These are phyloP conservation scores for Jamesozyma jinghongensis DNA, from an alignment of 805 yeast genomes.

Conservation along the genomic window DNA sequence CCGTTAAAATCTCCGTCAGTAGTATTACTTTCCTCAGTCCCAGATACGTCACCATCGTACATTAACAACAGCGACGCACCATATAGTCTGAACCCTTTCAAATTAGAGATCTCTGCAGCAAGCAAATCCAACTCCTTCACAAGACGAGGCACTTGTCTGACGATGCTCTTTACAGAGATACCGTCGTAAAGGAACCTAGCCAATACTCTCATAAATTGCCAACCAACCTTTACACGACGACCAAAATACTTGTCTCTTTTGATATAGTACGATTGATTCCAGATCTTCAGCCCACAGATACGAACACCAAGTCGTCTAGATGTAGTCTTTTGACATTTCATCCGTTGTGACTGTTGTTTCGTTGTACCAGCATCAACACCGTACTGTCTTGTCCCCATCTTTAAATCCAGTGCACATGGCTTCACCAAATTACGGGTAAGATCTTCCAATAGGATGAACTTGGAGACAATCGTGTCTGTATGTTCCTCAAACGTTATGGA, in stretches of 20 bases:
- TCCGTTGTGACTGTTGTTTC: slow-evolving; percentile 70
- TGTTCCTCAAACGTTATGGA: slow-evolving; percentile 11
- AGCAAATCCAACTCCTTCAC: slow-evolving; percentile 53
- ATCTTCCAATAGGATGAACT: slow-evolving; percentile 85
- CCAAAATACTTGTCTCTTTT: slow-evolving; percentile 91
- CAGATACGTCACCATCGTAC: slow-evolving; percentile 56
- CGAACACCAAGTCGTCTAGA: slow-evolving; percentile 78
- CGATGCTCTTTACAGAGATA: slow-evolving; percentile 42
- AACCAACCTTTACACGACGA: slow-evolving; percentile 59
- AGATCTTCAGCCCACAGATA: slow-evolving; percentile 89
- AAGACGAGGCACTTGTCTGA: slow-evolving; percentile 58
- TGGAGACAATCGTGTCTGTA: slow-evolving; percentile 28
- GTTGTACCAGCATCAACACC: slow-evolving; percentile 79
- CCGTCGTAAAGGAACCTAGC: slow-evolving; percentile 80
- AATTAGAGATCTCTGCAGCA: slow-evolving; percentile 40
- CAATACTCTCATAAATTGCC: slow-evolving; percentile 66
- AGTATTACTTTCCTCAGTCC: not conserved
- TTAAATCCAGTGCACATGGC: slow-evolving; percentile 90
- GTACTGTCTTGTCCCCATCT: slow-evolving; percentile 98
- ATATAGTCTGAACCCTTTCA: slow-evolving; percentile 76
- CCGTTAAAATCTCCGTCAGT: not conserved
- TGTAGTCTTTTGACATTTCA: slow-evolving; percentile 76
- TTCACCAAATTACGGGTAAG: slow-evolving; percentile 69
- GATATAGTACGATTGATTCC: slow-evolving; percentile 49
- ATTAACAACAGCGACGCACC: slow-evolving; percentile 84